Evolutionary conservation across 148 eudicot genomes (phyloP), one percentile per base, ranked within the genome.

Genomic region (Euryodendron excelsum): DNA sequence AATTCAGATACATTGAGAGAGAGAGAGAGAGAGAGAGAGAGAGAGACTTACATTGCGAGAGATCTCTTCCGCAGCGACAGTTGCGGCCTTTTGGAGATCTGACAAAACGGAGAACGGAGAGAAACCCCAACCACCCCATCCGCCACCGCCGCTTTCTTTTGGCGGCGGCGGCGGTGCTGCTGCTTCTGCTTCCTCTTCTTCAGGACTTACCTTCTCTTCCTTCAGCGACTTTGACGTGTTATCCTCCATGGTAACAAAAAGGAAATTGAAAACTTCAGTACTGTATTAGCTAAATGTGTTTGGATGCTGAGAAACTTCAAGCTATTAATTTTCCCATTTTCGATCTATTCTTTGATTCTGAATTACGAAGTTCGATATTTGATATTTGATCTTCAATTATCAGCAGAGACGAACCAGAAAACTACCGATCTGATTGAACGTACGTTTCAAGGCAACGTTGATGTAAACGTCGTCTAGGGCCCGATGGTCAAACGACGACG

Each of bases 61-160:
- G 89, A 95, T 95, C 97, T 91, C 98, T 79, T 93, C 96, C 11
- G 98, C 97, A 21, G 93, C 93, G 47, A 80, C 83, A 5, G 91
- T 71, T 17, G 93, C 97, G 25, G 94, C 98, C 86, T 91, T 95
- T 76, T 95, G 98, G 76, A 95, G 92, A 91, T 95, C 98, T 10
- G 97, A 86, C 25, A 95, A 76, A 78, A 91, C 91, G 2, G 97
- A 95, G 30, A 90, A 82, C 28, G 94, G 81, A 15, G 97, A 87
- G 77, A 93, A 90, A 3, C 98, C 98, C 97, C 98, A 91, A 0
- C 97, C 97, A 5, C 98, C 96, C 94, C 98, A 91, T 5, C 97
- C 96, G 9, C 96, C 95, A 0, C 88, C 88, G n/a, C 87, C 88
- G 0, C 79, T 86, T 1, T 74, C 81, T 61, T 67, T 72, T 13